These are phyloP conservation scores for Laburnicola sp. DNA, from an alignment of 2,329 filamentous ascomycete species.

Conservation along the genomic window DNA sequence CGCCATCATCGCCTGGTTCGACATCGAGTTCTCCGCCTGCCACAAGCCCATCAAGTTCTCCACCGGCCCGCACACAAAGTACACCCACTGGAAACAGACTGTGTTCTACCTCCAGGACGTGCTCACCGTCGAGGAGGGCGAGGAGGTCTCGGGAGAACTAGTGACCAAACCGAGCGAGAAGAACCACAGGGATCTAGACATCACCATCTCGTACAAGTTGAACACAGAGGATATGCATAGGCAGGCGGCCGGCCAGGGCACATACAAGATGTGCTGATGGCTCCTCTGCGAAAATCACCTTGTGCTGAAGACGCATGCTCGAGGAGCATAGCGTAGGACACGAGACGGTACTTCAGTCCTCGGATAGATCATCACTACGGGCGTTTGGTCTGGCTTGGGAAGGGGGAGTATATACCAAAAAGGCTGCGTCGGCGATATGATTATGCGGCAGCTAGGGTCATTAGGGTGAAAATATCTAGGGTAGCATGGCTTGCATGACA, in stretches of 20 bases:
- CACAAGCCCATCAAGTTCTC: constrained; percentile 98
- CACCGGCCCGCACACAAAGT: constrained; percentile 96
- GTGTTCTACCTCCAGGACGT: constrained; percentile 97
- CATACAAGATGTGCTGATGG: constrained; percentile 70
- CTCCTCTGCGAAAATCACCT: not conserved
- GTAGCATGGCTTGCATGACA: constrained; percentile 40
- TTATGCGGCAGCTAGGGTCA: not conserved
- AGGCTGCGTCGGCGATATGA: constrained; percentile 2
- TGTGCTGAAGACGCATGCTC: not conserved
- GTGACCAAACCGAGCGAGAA: constrained; percentile 87
- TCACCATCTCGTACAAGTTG: constrained; percentile 80
- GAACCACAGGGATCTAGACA: constrained; percentile 94
- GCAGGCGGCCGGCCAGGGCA: constrained; percentile 67
- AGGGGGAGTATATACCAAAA: constrained; percentile 4
- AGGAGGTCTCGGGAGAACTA: constrained; percentile 73
- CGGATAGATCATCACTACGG: constrained; percentile 7
- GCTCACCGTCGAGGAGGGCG: constrained; percentile 84
- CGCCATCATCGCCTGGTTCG: constrained; percentile 97
- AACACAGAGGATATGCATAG: constrained; percentile 74
- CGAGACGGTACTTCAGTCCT: constrained; percentile 2
- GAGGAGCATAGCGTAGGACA: not conserved
- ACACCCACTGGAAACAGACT: constrained; percentile 99
- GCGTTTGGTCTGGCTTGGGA: constrained; percentile 4
- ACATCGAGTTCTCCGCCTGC: constrained; percentile 97
- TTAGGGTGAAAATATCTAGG: constrained; percentile 30